phyloP scores from a whole-genome alignment of 495 filamentous ascomycete species.

The Choiromyces venosus region DNA sequence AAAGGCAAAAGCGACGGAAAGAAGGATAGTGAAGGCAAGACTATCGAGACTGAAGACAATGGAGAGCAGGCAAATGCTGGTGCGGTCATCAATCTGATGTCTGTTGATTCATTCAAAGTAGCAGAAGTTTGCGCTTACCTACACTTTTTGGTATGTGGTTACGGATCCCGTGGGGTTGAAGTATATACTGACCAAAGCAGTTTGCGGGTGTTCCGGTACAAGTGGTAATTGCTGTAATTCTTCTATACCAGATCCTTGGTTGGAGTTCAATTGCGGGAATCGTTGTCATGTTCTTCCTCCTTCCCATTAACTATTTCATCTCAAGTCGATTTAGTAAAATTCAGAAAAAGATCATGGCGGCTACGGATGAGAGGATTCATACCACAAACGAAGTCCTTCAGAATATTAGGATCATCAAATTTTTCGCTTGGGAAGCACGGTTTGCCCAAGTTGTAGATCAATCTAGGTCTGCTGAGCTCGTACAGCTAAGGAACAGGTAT shows the following conservation, averaged over 20 bases:
- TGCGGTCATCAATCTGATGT: slow-evolving; percentile 98
- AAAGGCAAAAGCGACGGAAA: slow-evolving; percentile 45
- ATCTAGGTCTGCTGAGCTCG: slow-evolving; percentile 73
- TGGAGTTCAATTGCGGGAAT: slow-evolving; percentile 92
- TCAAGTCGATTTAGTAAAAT: slow-evolving; percentile 74
- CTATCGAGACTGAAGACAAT: slow-evolving; percentile 45
- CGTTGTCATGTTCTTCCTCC: slow-evolving; percentile 77
- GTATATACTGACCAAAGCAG: slow-evolving; percentile 12
- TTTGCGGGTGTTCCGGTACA: slow-evolving; percentile 73
- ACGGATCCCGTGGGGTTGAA: not conserved
- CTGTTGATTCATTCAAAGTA: slow-evolving; percentile 98
- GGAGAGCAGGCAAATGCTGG: slow-evolving; percentile 82
- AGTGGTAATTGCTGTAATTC: slow-evolving; percentile 62
- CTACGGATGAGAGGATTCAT: slow-evolving; percentile 94
- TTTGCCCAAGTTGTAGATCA: slow-evolving; percentile 83
- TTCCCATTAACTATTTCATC: slow-evolving; percentile 83
- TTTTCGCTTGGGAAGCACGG: slow-evolving; percentile 96
- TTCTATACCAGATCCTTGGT: slow-evolving; percentile 86
- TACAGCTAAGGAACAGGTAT: slow-evolving; percentile 71
- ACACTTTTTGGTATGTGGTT: slow-evolving; percentile 63
- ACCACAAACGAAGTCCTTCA: slow-evolving; percentile 94
- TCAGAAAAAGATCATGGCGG: slow-evolving; percentile 85
- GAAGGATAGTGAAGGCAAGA: slow-evolving; percentile 42
- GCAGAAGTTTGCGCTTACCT: slow-evolving; percentile 87
- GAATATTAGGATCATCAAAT: slow-evolving; percentile 99